Percentiles rank a stretch among this genome's conserved stretches.
Conservation (phyloP, 495 filamentous ascomycete species). For the Aspergillus mulundensis region DNA sequence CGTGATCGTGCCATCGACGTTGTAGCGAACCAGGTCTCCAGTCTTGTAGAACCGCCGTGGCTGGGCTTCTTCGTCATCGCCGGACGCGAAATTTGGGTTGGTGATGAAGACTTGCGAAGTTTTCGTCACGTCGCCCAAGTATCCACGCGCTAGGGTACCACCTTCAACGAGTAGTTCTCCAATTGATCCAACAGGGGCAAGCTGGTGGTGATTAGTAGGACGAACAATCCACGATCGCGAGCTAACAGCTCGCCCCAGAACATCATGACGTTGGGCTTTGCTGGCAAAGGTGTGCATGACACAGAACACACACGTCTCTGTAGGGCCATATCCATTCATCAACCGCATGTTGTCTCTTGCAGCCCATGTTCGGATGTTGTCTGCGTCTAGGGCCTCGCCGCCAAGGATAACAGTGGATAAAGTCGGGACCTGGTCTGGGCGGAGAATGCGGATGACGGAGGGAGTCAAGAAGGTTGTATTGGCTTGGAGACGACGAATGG, state of each 20-base stretch:
- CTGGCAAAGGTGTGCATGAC: neutral
- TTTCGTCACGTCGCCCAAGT: slow-evolving; percentile 12
- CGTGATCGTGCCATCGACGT: slow-evolving; percentile 33
- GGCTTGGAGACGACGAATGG: slow-evolving; percentile 18
- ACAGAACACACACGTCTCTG: neutral
- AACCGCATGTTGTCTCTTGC: neutral
- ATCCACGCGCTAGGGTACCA: slow-evolving; percentile 20
- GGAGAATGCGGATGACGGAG: slow-evolving; percentile 19
- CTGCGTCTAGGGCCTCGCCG: slow-evolving; percentile 17
- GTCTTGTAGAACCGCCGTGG: slow-evolving; percentile 13
- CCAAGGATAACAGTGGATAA: slow-evolving; percentile 20
- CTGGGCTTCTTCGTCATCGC: neutral
- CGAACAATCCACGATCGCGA: neutral
- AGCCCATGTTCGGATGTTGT: slow-evolving; percentile 20
- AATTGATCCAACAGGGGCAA: slow-evolving; percentile 37
- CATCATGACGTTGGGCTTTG: neutral
- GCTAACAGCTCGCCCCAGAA: neutral
- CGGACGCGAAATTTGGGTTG: slow-evolving; percentile 20
- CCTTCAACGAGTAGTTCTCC: slow-evolving; percentile 48
- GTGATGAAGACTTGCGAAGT: slow-evolving; percentile 21
- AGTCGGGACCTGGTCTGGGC: slow-evolving; percentile 17
- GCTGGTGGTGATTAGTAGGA: neutral
- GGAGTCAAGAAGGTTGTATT: slow-evolving; percentile 27
- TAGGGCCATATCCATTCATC: slow-evolving; percentile 8
- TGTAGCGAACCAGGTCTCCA: slow-evolving; percentile 31